phyloP scores from a whole-genome alignment of 1,284 basidiomycete species.

The Pterulicium gracile region DNA sequence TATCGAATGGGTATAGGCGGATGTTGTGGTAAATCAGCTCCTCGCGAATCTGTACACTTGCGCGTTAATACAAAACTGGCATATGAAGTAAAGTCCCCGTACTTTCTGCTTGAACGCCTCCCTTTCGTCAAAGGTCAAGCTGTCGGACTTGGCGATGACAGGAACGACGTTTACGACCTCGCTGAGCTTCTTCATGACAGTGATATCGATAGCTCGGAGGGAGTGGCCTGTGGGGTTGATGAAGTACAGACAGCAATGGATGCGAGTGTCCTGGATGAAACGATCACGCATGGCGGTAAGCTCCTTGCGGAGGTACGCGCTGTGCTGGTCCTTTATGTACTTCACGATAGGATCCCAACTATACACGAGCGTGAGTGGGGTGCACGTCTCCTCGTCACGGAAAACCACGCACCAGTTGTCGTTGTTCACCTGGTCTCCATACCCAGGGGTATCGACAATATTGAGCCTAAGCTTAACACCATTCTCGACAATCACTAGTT shows the following conservation, averaged over 20 bases:
- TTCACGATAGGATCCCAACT: constrained; percentile 99
- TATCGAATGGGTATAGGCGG: constrained; percentile 93
- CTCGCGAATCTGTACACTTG: constrained; percentile 63
- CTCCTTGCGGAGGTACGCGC: constrained; percentile 97
- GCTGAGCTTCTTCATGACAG: constrained; percentile 97
- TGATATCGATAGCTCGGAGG: constrained; percentile 89
- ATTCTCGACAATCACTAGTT: constrained; percentile 90
- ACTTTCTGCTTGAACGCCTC: constrained; percentile 90
- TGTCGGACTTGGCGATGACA: constrained; percentile 97
- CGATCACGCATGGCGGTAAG: constrained; percentile 97
- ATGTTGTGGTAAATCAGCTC: constrained; percentile 93
- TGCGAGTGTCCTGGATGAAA: constrained; percentile 96
- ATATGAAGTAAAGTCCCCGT: constrained; percentile 3
- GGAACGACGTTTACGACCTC: constrained; percentile 99
- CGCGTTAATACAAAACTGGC: constrained; percentile 5
- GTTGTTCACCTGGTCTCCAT: constrained; percentile 98
- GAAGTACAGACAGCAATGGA: constrained; percentile 98
- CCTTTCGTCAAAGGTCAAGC: constrained; percentile 88
- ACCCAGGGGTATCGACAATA: constrained; percentile 98
- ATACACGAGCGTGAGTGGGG: constrained; percentile 6
- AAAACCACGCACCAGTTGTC: constrained; percentile 76
- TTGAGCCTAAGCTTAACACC: constrained; percentile 92
- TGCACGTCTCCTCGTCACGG: too few species aligned
- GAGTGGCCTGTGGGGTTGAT: constrained; percentile 96
- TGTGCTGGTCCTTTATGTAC: constrained; percentile 99